Percentiles rank a stretch among this genome's conserved stretches.
phyloP scores from a whole-genome alignment of 1,139 yeast genomes.

The Pichia inconspicua region DNA sequence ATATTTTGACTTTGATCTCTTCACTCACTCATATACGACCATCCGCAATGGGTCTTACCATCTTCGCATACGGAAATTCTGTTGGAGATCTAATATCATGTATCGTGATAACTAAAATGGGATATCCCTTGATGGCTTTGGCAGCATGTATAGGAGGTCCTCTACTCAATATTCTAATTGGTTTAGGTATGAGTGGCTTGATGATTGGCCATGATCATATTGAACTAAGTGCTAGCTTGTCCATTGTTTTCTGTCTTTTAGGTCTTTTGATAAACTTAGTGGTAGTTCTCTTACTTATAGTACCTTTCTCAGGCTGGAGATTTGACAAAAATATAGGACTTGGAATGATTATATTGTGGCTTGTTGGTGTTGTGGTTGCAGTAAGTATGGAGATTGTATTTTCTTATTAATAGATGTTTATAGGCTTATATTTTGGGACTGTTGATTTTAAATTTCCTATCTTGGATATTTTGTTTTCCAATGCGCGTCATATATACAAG shows the following conservation, averaged over 20 bases:
- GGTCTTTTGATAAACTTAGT: slow-evolving; percentile 49
- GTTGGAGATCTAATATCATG: slow-evolving; percentile 85
- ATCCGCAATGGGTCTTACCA: slow-evolving; percentile 74
- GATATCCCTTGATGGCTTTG: slow-evolving; percentile 86
- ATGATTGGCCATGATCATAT: slow-evolving; percentile 29
- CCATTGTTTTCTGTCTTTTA: slow-evolving; percentile 36
- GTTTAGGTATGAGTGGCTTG: slow-evolving; percentile 62
- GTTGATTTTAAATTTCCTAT: not conserved
- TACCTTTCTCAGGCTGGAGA: slow-evolving; percentile 61
- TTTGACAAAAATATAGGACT: slow-evolving; percentile 53
- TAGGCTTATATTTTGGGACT: too few relatives aligned
- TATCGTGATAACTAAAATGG: slow-evolving; percentile 74
- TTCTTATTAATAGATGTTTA: not conserved
- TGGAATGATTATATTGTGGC: slow-evolving; percentile 50
- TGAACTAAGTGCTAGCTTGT: slow-evolving; percentile 14
- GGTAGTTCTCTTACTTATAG: slow-evolving; percentile 41
- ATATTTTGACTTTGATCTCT: slow-evolving; percentile 56
- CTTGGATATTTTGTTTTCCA: not conserved
- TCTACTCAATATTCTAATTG: slow-evolving; percentile 52
- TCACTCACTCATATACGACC: slow-evolving; percentile 58
- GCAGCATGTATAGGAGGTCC: slow-evolving; percentile 97
- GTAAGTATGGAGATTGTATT: slow-evolving; percentile 11
- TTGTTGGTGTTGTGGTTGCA: slow-evolving; percentile 32
- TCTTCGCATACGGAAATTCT: slow-evolving; percentile 90
- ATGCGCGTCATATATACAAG: not conserved